phyloP scores from a whole-genome alignment of 108 stramenopile species.

The Aurantiochytrium sp. region DNA sequence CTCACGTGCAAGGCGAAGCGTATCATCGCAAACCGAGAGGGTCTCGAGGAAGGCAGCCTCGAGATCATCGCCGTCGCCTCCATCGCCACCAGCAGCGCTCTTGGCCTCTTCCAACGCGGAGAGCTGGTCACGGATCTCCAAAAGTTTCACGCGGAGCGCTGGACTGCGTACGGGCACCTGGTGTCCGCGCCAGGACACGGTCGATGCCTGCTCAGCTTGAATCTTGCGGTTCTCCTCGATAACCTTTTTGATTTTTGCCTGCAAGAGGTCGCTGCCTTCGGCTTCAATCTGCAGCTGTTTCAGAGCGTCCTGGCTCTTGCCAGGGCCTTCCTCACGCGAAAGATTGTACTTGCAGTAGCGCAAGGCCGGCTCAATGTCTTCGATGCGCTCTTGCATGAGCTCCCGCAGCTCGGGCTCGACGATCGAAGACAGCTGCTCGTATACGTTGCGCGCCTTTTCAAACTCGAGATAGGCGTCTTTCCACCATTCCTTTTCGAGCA shows the following conservation, averaged over 20 bases:
- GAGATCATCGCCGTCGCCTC: not conserved
- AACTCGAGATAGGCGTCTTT: not conserved
- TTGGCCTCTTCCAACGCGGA: not conserved
- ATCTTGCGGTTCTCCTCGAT: not conserved
- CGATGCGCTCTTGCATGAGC: not conserved
- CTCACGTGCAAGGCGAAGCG: not conserved
- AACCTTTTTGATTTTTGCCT: not conserved
- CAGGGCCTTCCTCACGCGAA: not conserved
- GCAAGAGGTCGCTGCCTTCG: not conserved
- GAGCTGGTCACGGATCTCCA: not conserved
- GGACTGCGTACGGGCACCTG: not conserved
- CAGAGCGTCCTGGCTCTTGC: not conserved
- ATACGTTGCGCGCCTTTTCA: not conserved
- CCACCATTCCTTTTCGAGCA: slow-evolving; percentile 5
- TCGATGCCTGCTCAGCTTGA: not conserved
- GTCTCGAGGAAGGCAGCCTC: not conserved
- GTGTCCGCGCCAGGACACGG: not conserved
- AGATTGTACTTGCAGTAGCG: slow-evolving; percentile 13
- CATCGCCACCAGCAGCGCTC: not conserved
- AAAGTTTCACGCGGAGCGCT: not conserved
- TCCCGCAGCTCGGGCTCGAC: not conserved
- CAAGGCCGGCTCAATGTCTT: not conserved
- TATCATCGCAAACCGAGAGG: not conserved
- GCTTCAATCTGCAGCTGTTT: not conserved
- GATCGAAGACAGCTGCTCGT: not conserved